Conservation (phyloP, 805 yeast species). For the Wickerhamiella hasegawae region DNA sequence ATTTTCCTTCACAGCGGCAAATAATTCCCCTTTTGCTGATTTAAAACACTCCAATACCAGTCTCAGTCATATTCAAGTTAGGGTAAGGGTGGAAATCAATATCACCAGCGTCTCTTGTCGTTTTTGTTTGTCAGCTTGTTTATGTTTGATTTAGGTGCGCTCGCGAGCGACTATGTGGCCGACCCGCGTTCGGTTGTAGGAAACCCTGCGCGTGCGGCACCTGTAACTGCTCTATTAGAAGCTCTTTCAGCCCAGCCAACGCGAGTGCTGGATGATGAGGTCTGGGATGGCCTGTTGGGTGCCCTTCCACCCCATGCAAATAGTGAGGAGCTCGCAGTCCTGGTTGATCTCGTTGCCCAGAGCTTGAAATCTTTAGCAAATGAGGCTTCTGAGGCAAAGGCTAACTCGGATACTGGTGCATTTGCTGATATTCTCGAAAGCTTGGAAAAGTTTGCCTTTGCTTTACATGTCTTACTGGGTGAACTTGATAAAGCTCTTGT, state of each 20-base stretch:
- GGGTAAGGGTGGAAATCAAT: too few species aligned
- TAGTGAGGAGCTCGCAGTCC: background rate
- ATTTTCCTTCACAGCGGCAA: too few species aligned
- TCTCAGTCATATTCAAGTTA: too few species aligned
- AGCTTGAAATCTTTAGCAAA: background rate
- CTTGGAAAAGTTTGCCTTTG: conserved; percentile 17
- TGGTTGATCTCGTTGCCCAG: background rate
- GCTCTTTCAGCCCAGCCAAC: conserved; percentile 6
- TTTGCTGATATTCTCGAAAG: conserved; percentile 10
- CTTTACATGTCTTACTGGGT: conserved; percentile 16
- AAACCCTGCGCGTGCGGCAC: background rate
- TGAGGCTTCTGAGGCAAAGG: background rate
- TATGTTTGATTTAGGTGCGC: conserved; percentile 14
- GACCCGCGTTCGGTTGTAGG: conserved; percentile 9
- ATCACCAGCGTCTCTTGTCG: too few species aligned
- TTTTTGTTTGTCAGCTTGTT: too few species aligned
- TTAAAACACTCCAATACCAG: too few species aligned
- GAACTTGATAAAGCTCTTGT: conserved; percentile 8
- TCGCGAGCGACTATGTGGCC: conserved; percentile 10
- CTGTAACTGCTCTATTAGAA: conserved; percentile 1
- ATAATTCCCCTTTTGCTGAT: too few species aligned
- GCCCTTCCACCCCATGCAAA: background rate
- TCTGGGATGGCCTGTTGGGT: conserved; percentile 8
- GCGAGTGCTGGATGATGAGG: conserved; percentile 6
- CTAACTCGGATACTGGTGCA: conserved; percentile 10